These are phyloP conservation scores for Debaryomyces fabryi DNA, from an alignment of 1,139 yeast genomes.

Conservation along the genomic window DNA sequence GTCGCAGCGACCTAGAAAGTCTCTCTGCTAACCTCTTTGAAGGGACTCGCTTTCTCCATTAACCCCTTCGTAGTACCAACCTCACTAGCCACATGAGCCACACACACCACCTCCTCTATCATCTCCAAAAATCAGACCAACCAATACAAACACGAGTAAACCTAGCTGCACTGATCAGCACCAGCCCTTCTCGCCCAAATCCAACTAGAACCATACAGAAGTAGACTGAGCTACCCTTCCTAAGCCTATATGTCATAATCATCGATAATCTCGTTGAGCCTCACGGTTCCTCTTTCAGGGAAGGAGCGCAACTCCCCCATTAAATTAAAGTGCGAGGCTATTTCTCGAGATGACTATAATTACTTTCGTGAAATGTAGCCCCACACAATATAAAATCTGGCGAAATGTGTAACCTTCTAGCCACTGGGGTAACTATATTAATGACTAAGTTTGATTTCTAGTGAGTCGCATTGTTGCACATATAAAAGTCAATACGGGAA, in stretches of 20 bases:
- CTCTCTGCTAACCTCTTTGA: too few relatives aligned
- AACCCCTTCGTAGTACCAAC: not conserved
- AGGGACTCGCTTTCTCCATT: not conserved
- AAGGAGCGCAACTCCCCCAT: not conserved
- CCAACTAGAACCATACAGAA: not conserved
- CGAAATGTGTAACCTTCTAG: slow-evolving; percentile 3
- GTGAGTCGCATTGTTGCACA: slow-evolving; percentile 1
- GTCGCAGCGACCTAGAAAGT: too few relatives aligned
- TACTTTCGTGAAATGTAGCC: not conserved
- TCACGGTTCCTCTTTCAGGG: not conserved
- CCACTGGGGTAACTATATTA: not conserved
- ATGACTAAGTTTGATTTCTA: not conserved
- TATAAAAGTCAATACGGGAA: not conserved
- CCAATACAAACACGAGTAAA: not conserved
- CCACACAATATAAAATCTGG: not conserved
- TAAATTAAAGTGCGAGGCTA: not conserved
- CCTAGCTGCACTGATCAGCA: not conserved
- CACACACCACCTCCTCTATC: not conserved
- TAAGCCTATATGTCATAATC: not conserved
- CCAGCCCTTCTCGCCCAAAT: not conserved
- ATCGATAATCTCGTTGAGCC: not conserved
- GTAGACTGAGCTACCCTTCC: not conserved
- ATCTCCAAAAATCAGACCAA: not conserved
- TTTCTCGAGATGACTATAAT: not conserved
- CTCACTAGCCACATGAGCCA: not conserved